Evolutionary conservation across 1,284 basidiomycete species (phyloP), one percentile per base, ranked within the genome.

Genomic region (Psilocybe mexicana): DNA sequence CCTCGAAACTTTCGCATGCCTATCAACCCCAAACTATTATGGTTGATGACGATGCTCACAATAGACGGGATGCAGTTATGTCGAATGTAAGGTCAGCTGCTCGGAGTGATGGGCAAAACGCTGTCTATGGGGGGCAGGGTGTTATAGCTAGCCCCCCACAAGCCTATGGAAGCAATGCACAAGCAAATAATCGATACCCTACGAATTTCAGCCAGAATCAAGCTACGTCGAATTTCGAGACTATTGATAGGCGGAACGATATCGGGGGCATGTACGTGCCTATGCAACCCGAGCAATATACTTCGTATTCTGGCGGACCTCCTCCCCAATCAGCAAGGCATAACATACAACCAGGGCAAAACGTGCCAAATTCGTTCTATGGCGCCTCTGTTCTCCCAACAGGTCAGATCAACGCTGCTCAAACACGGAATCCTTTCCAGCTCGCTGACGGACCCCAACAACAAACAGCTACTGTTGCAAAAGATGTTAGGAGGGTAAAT

Each of bases 231-330:
- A 50, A 75, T 0, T 88, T 88, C 67, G 86, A 89, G 54, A 70
- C 80, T 23, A 64, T 86, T 24, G 87, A 87, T 60, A 77, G 83
- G 53, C 79, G 87, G 52, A 75, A 82, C 36, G 88, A 90, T 53
- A 84, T 89, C 48, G 83, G 82, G 47, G 80, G 80, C 57, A 70
- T 92, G 70, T 93, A 85, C 67, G 86, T 85, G 42, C 90, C 90
- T 1, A 81, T 92, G 79, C 91, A 92, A 69, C 86, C 90, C 30
- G 89, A 92, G 35, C 86, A 88, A 65, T 91, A 84, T 69, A 80
- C 82, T 62, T 69, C 79, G 36, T 90, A 89, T 66, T 70, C 76
- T 14, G 67, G 70, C 43, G 67, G 74, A 46, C 68, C 72, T 50
- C 67, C 71, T 28, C 66, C 77, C 50, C 65, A 75, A 14, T 64